These are phyloP conservation scores for Aspergillus viridinutans DNA, from an alignment of 2,329 filamentous ascomycete species.

Conservation along the genomic window DNA sequence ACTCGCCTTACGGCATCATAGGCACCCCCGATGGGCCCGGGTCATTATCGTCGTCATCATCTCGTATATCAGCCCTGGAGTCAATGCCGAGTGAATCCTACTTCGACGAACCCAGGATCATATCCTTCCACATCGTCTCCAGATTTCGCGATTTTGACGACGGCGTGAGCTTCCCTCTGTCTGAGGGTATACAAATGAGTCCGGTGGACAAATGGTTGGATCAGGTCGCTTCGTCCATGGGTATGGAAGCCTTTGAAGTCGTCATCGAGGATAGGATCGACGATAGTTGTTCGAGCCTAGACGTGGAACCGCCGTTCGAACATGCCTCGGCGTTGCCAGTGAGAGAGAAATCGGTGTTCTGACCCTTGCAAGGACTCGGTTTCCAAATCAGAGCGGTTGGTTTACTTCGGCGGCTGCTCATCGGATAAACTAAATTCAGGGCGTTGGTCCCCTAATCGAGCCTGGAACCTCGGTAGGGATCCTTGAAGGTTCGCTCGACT, in stretches of 20 bases:
- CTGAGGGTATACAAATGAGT: background rate
- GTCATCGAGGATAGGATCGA: constrained; percentile 1
- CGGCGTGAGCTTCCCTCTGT: background rate
- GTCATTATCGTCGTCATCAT: background rate
- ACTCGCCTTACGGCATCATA: no score
- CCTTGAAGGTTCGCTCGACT: background rate
- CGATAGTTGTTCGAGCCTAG: background rate
- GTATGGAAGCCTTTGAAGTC: constrained; percentile 17
- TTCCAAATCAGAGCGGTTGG: background rate
- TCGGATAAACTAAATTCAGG: background rate
- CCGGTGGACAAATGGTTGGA: constrained; percentile 19
- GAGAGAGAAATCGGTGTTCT: background rate
- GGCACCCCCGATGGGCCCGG: background rate
- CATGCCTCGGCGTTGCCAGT: background rate
- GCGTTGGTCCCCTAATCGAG: background rate
- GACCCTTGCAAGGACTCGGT: background rate
- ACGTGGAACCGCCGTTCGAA: background rate
- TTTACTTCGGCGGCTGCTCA: background rate
- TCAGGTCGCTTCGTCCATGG: constrained; percentile 21
- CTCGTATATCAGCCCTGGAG: background rate
- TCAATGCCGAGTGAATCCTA: background rate
- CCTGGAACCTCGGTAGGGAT: background rate
- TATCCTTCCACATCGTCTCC: constrained; percentile 13
- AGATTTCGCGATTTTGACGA: constrained; percentile 1
- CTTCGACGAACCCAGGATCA: background rate